phyloP scores from a whole-genome alignment of 2,329 filamentous ascomycete species.

The Colletotrichum eleusines region DNA sequence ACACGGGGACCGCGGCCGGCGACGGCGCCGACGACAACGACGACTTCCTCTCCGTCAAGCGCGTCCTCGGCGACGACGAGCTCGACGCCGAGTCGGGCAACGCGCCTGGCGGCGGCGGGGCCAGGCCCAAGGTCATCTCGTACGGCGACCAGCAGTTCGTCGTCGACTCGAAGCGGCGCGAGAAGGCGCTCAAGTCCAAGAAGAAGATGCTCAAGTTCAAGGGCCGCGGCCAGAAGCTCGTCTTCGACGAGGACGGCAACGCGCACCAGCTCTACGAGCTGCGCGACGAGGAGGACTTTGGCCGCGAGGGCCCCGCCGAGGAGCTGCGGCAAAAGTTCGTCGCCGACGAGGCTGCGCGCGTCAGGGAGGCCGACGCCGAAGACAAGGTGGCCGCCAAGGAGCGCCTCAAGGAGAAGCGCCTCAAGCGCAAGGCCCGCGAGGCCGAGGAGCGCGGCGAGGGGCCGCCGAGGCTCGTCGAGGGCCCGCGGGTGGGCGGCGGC shows the following conservation, averaged over 20 bases:
- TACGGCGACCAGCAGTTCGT: constrained; percentile 80
- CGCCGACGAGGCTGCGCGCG: constrained; percentile 77
- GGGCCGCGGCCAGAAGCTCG: constrained; percentile 84
- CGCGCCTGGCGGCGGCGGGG: constrained; percentile 51
- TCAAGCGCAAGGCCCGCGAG: constrained; percentile 78
- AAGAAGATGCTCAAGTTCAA: constrained; percentile 94
- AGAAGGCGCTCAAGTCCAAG: constrained; percentile 95
- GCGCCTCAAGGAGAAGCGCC: constrained; percentile 80
- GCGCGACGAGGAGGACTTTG: constrained; percentile 86
- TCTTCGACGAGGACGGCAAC: constrained; percentile 93
- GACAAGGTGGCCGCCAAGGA: constrained; percentile 89
- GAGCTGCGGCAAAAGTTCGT: constrained; percentile 83
- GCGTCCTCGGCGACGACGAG: constrained; percentile 81
- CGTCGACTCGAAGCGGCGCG: constrained; percentile 93
- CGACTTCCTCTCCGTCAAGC: constrained; percentile 90
- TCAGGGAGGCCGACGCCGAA: constrained; percentile 79
- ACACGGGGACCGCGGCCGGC: constrained; percentile 44
- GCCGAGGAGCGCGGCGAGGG: constrained; percentile 61
- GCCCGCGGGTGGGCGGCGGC: constrained; percentile 46
- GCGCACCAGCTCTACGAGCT: constrained; percentile 90
- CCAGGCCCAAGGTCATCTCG: constrained; percentile 69
- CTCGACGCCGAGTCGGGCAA: constrained; percentile 63
- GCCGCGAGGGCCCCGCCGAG: constrained; percentile 78
- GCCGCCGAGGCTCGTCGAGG: constrained; percentile 9
- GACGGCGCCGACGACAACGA: constrained; percentile 75